Conservation (phyloP, 305 asterid species). For the Andrographis paniculata region DNA sequence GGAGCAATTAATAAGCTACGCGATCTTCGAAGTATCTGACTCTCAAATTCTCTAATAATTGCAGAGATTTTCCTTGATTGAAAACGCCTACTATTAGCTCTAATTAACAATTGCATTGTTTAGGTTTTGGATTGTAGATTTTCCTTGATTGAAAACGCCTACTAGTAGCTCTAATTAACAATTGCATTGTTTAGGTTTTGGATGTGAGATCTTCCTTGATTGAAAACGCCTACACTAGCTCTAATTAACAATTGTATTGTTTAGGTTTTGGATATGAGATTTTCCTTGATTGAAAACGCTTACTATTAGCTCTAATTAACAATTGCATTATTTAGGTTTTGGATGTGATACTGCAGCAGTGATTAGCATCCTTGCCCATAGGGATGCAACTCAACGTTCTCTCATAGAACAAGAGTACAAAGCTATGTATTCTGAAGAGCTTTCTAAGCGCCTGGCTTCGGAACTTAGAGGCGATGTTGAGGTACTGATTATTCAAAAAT, state of each 20-base stretch:
- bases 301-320: not conserved
- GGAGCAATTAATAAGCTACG: too few relatives aligned
- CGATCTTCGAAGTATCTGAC: not conserved
- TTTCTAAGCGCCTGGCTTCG: slow-evolving; percentile 56
- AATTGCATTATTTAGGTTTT: slow-evolving; percentile 69
- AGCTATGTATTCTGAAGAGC: slow-evolving; percentile 64
- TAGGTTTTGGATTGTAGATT: slow-evolving; percentile 3
- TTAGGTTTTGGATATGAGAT: slow-evolving; percentile 4
- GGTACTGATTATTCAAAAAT: slow-evolving; percentile 29
- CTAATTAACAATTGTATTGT: too few relatives aligned
- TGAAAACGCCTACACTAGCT: not conserved
- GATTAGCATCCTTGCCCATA: slow-evolving; percentile 73
- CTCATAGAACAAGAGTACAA: slow-evolving; percentile 77
- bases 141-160: not conserved
- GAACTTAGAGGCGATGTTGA: slow-evolving; percentile 78
- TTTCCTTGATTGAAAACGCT: not conserved
- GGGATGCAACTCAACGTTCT: slow-evolving; percentile 76
- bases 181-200: too few relatives aligned
- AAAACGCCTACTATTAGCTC: not conserved
- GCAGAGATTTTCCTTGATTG: not conserved
- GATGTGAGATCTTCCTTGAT: not conserved
- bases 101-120: too few relatives aligned
- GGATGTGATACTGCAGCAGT: slow-evolving; percentile 87
- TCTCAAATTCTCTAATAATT: not conserved
- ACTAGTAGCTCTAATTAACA: not conserved